Evolutionary conservation across 1,284 basidiomycete species (phyloP), one percentile per base, ranked within the genome.

Genomic region (Puccinia coronata): DNA sequence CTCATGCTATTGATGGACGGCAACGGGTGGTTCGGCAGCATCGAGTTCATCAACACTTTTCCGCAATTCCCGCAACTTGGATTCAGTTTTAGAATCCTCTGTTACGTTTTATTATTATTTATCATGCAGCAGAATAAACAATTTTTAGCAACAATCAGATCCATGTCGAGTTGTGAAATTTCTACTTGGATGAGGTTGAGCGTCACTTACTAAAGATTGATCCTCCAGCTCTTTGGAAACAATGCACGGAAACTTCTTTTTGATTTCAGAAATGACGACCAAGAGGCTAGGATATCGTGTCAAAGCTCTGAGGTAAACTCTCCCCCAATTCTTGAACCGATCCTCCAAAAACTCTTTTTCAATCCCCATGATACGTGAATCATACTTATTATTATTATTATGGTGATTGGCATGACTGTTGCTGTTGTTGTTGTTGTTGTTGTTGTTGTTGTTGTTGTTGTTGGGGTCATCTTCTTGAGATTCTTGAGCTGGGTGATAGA

Each of bases 151-250:
- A 76, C 39, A 3, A n/a, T 49, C 14, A 25, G 20, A 51, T 31
- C 23, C 5, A 41, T 47, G 23, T 53, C 49, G 23, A 39, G 14
- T 36, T 63, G 0, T 5, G 18, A 23, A 23, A 23, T 53, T 53
- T 23, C 12, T 2, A 61, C 43, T 43, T 20, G 2, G 18, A 23
- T 39, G 39, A n/a, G n/a, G n/a, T 28, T 9, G 55, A 43, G 25
- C n/a, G 20, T 67, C 69, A 73, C 71, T 73, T 28, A 73, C 71
- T 39, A 73, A 55, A 28, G 71, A 57, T 73, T 73, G 71, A 73
- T 73, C 71, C 53, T 73, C 71, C 1, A 73, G 36, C 34, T 73
- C 71, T 12, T 73, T 73, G n/a, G 69, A 71, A 36, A 55, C 23
- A n/a, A 51, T 4, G 20, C 71, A 73, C 49, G 53, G 34, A 59